These are phyloP conservation scores for Pseudopithomyces maydicus DNA, from an alignment of 2,329 filamentous ascomycete species.

Conservation along the genomic window DNA sequence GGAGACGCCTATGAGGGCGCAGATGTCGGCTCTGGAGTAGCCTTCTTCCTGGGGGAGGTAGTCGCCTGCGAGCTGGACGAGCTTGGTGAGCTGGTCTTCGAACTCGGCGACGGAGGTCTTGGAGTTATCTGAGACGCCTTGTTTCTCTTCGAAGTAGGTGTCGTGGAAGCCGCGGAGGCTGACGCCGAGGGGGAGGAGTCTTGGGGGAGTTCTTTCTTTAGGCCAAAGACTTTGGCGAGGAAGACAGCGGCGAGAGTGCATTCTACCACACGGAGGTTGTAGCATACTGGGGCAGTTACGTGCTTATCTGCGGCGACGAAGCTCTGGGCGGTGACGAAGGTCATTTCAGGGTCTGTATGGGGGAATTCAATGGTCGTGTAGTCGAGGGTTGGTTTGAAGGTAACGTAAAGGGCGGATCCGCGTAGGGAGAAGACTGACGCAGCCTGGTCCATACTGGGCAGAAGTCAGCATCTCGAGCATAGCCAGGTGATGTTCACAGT, in stretches of 20 bases:
- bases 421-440: conserved; percentile 91
- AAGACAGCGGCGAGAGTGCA: conserved; percentile 83
- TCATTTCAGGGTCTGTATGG: conserved; percentile 77
- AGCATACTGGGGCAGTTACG: conserved; percentile 89
- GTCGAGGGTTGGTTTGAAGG: conserved; percentile 79
- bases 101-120: conserved; percentile 52
- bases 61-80: conserved; percentile 71
- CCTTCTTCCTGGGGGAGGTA: conserved; percentile 79
- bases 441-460: conserved; percentile 86
- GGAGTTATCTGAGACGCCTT: conserved; percentile 54
- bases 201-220: conserved; percentile 66
- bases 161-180: conserved; percentile 88
- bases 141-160: conserved; percentile 69
- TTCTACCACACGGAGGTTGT: conserved; percentile 96
- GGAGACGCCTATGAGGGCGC: conserved; percentile 69
- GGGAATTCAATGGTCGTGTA: conserved; percentile 83
- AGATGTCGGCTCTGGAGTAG: conserved; percentile 87
- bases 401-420: conserved; percentile 86
- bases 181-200: conserved; percentile 85
- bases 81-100: conserved; percentile 69
- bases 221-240: conserved; percentile 62
- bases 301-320: conserved; percentile 95
- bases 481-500: background rate
- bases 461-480: conserved; percentile 24
- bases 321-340: conserved; percentile 91